Evolutionary conservation across 2,329 filamentous ascomycete species (phyloP).

Genomic region (Daldinia sp.): DNA sequence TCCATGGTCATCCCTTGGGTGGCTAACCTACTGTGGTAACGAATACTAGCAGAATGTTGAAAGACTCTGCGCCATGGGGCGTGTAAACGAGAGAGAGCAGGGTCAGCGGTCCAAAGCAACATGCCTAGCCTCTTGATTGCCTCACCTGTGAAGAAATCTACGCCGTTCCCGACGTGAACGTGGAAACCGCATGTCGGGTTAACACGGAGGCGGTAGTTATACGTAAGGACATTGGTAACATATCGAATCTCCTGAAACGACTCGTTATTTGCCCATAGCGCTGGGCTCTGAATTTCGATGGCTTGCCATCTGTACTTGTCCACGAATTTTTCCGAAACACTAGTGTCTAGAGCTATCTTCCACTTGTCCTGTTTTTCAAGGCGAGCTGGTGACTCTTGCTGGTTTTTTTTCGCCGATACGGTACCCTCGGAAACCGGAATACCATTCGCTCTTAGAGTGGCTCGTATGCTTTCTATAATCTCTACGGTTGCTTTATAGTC

Average conservation of each 20-base stretch:
- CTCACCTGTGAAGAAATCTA: slow-evolving; percentile 42
- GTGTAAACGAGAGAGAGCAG: slow-evolving; percentile 49
- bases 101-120: slow-evolving; percentile 50
- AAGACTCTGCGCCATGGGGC: slow-evolving; percentile 44
- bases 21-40: slow-evolving; percentile 30
- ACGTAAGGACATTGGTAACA: slow-evolving; percentile 47
- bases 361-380: slow-evolving; percentile 29
- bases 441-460: slow-evolving; percentile 31
- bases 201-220: slow-evolving; percentile 45
- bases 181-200: slow-evolving; percentile 49
- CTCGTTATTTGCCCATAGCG: slow-evolving; percentile 44
- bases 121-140: slow-evolving; percentile 45
- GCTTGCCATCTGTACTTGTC: slow-evolving; percentile 38
- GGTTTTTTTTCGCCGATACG: not conserved
- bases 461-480: slow-evolving; percentile 20
- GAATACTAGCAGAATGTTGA: slow-evolving; percentile 25
- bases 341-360: slow-evolving; percentile 24
- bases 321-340: slow-evolving; percentile 8
- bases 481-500: not conserved
- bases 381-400: not conserved
- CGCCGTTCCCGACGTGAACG: slow-evolving; percentile 50
- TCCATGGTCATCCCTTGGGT: not conserved
- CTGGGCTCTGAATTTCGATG: slow-evolving; percentile 49
- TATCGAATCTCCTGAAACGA: slow-evolving; percentile 44
- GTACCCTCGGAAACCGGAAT: slow-evolving; percentile 18